phyloP scores from a whole-genome alignment of 1,284 basidiomycete species.

The Melampsora americana region DNA sequence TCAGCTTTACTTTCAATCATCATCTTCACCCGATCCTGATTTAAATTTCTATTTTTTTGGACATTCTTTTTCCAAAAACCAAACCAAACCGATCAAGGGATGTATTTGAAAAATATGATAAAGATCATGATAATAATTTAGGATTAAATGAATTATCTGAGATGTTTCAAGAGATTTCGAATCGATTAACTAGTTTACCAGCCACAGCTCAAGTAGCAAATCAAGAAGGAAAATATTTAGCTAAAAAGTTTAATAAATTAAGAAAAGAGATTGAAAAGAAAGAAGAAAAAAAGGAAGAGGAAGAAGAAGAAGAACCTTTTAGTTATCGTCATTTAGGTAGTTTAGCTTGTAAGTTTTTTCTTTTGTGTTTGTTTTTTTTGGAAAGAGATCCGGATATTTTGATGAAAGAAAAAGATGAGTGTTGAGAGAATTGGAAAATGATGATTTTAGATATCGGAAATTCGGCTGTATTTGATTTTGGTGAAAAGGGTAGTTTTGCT shows the following conservation, averaged over 20 bases:
- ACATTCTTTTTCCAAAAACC: too few relatives aligned
- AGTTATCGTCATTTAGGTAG: constrained; percentile 58
- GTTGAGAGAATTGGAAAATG: too few relatives aligned
- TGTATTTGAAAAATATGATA: constrained; percentile 85
- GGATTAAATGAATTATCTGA: constrained; percentile 81
- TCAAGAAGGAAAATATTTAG: constrained; percentile 88
- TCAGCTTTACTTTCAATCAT: too few relatives aligned
- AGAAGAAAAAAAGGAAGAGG: too few relatives aligned
- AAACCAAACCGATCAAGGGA: constrained; percentile 62
- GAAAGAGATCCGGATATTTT: too few relatives aligned
- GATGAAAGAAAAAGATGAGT: too few relatives aligned
- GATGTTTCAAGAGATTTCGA: constrained; percentile 78
- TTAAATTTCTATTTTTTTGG: too few relatives aligned
- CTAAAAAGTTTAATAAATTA: constrained; percentile 72
- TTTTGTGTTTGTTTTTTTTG: background rate
- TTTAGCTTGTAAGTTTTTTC: constrained; percentile 27
- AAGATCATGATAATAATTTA: constrained; percentile 75
- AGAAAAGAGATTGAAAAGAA: constrained; percentile 59
- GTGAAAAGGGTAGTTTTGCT: constrained; percentile 30
- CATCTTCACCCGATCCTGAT: too few relatives aligned
- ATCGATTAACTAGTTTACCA: constrained; percentile 85
- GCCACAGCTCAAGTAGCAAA: constrained; percentile 89
- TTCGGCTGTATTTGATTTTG: constrained; percentile 39
- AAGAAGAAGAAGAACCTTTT: constrained; percentile 66
- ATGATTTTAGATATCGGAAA: constrained; percentile 29